Percentiles rank a stretch among this genome's conserved stretches.
phyloP scores from a whole-genome alignment of 148 eudicot genomes.

The Talinum fruticosum region DNA sequence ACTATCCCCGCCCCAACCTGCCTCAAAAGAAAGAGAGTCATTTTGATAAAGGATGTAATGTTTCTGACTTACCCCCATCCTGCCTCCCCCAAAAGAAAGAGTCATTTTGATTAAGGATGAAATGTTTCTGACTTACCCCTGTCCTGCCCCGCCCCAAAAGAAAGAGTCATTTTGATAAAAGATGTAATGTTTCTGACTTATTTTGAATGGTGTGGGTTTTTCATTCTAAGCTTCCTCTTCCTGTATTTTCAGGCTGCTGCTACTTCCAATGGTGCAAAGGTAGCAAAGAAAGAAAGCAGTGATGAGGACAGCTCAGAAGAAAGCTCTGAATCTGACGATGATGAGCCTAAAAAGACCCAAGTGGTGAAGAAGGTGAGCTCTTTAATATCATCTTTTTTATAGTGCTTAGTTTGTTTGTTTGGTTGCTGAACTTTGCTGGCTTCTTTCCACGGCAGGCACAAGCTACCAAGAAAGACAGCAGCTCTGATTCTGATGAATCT shows the following conservation, averaged over 20 bases:
- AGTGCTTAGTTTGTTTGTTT: background rate
- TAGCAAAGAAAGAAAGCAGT: constrained; percentile 16
- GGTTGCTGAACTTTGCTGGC: background rate
- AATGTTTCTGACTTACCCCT: too few relatives aligned
- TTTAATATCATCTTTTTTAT: background rate
- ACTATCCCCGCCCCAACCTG: too few relatives aligned
- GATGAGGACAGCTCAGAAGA: constrained; percentile 15
- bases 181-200: too few relatives aligned
- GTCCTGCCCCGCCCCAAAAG: too few relatives aligned
- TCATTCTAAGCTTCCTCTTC: background rate
- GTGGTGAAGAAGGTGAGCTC: constrained; percentile 16
- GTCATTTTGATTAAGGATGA: too few relatives aligned
- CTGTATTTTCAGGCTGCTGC: background rate
- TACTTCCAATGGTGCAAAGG: constrained; percentile 5
- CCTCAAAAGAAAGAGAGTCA: background rate
- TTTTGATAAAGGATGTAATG: background rate
- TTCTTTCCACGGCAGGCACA: constrained; percentile 16
- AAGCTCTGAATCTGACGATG: constrained; percentile 16
- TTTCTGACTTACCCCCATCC: too few relatives aligned
- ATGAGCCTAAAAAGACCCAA: constrained; percentile 14
- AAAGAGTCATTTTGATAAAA: too few relatives aligned
- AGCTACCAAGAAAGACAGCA: constrained; percentile 26
- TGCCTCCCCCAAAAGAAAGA: too few relatives aligned
- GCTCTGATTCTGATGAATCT: constrained; percentile 36
- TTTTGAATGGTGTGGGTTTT: background rate